phyloP scores from a whole-genome alignment of 2,329 filamentous ascomycete species.

The Penicillium sp. region DNA sequence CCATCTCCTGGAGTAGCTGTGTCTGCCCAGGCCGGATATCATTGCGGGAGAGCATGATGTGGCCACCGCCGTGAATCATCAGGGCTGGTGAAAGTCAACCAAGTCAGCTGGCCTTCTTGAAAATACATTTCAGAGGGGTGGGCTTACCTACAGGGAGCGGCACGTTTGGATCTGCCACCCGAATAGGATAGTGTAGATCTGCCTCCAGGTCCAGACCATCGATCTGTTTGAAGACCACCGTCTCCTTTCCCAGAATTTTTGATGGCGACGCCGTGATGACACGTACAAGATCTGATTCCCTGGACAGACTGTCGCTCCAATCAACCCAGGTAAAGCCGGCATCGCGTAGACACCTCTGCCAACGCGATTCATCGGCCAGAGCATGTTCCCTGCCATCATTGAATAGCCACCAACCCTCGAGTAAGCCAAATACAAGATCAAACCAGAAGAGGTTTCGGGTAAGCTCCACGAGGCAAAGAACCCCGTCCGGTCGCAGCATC shows the following conservation, averaged over 20 bases:
- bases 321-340: not conserved
- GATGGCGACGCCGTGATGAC: too few species aligned
- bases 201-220: not conserved
- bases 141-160: not conserved
- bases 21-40: constrained; percentile 35
- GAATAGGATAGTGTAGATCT: not conserved
- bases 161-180: too few species aligned
- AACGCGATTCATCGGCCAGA: constrained; percentile 12
- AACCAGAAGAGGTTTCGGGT: constrained; percentile 30
- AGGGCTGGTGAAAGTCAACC: constrained; percentile 12
- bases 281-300: not conserved
- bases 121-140: not conserved
- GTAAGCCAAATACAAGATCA: constrained; percentile 34
- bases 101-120: too few species aligned
- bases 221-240: not conserved
- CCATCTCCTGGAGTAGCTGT: constrained; percentile 36
- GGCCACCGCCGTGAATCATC: constrained; percentile 28
- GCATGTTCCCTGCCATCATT: constrained; percentile 29
- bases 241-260: not conserved
- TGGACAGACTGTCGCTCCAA: constrained; percentile 2
- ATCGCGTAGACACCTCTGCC: not conserved
- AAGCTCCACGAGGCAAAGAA: constrained; percentile 29
- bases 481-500: constrained; percentile 27
- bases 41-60: constrained; percentile 25
- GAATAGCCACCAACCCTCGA: constrained; percentile 41